Conservation (phyloP, 192 early-diverging fungal genomes). For the Gryganskiella cystojenkinii region DNA sequence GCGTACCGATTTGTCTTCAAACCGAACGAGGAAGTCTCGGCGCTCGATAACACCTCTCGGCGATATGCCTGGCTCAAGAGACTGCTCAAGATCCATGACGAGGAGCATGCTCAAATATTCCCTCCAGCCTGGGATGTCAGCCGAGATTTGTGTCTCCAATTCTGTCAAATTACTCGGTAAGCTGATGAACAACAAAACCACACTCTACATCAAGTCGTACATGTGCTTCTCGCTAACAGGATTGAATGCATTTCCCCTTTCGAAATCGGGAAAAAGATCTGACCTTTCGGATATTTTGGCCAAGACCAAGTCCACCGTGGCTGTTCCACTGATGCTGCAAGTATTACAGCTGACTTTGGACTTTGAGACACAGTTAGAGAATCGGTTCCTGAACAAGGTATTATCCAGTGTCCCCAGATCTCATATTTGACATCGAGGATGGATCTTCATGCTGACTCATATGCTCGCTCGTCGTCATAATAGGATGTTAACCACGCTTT, state of each 20-base stretch:
- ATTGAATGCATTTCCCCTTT: too few species aligned
- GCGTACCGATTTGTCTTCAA: slow-evolving; percentile 88
- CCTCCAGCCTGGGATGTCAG: slow-evolving; percentile 83
- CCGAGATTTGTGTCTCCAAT: slow-evolving; percentile 74
- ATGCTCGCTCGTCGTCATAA: not conserved
- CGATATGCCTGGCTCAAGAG: slow-evolving; percentile 95
- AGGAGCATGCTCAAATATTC: slow-evolving; percentile 88
- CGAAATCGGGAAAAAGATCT: too few species aligned
- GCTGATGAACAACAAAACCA: too few species aligned
- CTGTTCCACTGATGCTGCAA: slow-evolving; percentile 78
- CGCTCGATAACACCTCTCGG: slow-evolving; percentile 84
- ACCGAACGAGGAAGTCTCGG: slow-evolving; percentile 77
- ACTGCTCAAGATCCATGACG: slow-evolving; percentile 88
- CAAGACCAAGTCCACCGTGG: slow-evolving; percentile 59
- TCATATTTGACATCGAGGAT: too few species aligned
- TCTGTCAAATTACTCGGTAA: slow-evolving; percentile 89
- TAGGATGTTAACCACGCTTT: slow-evolving; percentile 41
- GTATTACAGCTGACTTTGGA: slow-evolving; percentile 87
- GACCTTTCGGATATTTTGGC: slow-evolving; percentile 78
- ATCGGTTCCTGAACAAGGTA: slow-evolving; percentile 72
- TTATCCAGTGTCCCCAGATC: not conserved
- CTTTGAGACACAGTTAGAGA: slow-evolving; percentile 88
- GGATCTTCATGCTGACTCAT: not conserved
- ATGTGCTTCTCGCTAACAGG: too few species aligned
- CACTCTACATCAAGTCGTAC: not conserved